phyloP scores from a whole-genome alignment of 176 grass and related monocot species.

The Alloteropsis semialata region DNA sequence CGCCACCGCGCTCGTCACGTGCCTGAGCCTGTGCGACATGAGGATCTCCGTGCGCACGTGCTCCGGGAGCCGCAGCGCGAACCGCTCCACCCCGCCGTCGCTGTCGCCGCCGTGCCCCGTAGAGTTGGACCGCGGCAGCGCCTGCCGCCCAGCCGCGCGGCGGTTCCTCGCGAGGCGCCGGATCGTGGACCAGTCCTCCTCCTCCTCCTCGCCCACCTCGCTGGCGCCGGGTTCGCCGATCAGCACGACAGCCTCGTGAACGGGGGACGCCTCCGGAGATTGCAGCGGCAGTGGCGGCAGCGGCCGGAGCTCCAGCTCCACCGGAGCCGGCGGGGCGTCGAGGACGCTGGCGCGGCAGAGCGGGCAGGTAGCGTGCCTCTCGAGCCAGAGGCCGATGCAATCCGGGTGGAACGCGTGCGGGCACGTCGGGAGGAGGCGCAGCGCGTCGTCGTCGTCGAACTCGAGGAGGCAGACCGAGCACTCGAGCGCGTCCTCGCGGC shows the following conservation, averaged over 20 bases:
- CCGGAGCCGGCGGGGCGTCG: neutral
- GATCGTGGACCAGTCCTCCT: slow-evolving; percentile 1
- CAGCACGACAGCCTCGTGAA: neutral
- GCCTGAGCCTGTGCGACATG: slow-evolving; percentile 42
- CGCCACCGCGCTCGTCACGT: slow-evolving; percentile 44
- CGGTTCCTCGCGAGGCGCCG: slow-evolving; percentile 23
- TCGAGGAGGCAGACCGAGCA: slow-evolving; percentile 65
- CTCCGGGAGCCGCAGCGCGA: slow-evolving; percentile 50
- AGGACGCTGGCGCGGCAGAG: slow-evolving; percentile 46
- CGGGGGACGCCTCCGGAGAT: neutral
- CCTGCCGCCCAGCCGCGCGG: slow-evolving; percentile 13
- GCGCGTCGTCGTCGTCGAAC: slow-evolving; percentile 46
- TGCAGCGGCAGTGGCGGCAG: neutral
- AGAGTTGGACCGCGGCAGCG: slow-evolving; percentile 35
- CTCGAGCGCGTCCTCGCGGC: slow-evolving; percentile 30
- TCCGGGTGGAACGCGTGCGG: slow-evolving; percentile 56
- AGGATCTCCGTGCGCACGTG: slow-evolving; percentile 52
- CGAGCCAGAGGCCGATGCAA: slow-evolving; percentile 65
- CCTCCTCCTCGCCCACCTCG: neutral
- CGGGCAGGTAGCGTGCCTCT: slow-evolving; percentile 47
- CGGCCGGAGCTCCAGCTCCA: neutral
- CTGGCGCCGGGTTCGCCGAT: neutral
- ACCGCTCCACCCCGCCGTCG: slow-evolving; percentile 21
- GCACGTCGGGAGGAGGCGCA: slow-evolving; percentile 58
- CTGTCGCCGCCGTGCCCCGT: slow-evolving; percentile 18